Conservation (phyloP, 371 early-diverging fungal species). For the Dinochytrium kinnereticum region DNA sequence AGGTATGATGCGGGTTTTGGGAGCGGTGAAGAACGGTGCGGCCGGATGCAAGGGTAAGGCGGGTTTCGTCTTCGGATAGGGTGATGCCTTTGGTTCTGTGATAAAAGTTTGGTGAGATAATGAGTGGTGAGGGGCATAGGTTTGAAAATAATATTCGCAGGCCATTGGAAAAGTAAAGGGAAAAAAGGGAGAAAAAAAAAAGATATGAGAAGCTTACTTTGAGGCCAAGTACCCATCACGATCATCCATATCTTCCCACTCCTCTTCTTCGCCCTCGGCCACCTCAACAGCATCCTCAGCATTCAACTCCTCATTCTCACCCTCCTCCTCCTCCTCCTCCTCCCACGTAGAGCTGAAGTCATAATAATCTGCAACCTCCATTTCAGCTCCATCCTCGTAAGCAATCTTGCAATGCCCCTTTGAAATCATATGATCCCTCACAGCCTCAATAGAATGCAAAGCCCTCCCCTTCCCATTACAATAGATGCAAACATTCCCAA, state of each 20-base stretch:
- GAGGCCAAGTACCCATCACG: constrained; percentile 24
- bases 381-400: constrained; percentile 89
- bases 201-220: constrained; percentile 43
- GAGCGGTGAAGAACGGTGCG: constrained; percentile 23
- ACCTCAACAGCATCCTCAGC: constrained; percentile 47
- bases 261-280: constrained; percentile 26
- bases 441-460: constrained; percentile 86
- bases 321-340: constrained; percentile 55
- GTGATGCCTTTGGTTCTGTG: constrained; percentile 12
- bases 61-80: constrained; percentile 31
- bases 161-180: too few species aligned
- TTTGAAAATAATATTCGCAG: too few species aligned
- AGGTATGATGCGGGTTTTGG: constrained; percentile 16
- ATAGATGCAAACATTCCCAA: constrained; percentile 91
- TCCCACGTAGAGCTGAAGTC: constrained; percentile 82
- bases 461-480: constrained; percentile 92
- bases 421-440: constrained; percentile 91
- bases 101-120: too few species aligned
- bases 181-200: background rate
- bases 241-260: constrained; percentile 32
- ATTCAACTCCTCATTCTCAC: constrained; percentile 60
- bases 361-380: constrained; percentile 88
- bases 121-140: too few species aligned
- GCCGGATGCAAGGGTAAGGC: constrained; percentile 30
- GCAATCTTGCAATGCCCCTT: constrained; percentile 94